Base-by-base conservation (phyloP, 495 filamentous ascomycete species). In the Penicillium goetzii region DNA sequence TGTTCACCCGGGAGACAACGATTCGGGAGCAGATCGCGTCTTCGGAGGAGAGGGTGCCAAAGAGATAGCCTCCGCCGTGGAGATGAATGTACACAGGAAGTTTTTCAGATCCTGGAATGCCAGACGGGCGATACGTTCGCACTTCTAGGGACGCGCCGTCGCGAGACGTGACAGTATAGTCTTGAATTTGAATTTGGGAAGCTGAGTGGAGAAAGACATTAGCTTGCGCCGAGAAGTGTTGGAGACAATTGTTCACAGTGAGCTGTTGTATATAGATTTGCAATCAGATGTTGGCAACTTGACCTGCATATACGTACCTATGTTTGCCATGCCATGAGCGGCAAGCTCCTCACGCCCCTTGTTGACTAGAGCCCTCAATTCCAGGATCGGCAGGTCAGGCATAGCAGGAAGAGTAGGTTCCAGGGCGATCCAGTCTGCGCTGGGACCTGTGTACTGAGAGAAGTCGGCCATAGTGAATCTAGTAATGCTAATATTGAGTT, bases 51-150 rank as follows among this genome's bases (percentile, higher is more conserved):
- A 83, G 67, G 0, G 71, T 76, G 28, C 83, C 83, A 32, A 79
- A 75, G n/a, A 84, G 56, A 40, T 77, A 83, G 1, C 82, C 83
- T 14, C 83, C 82, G 11, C 82, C 82, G 65, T 85, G 82, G 38
- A 80, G 72, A 63, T 84, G 76, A 34, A 85, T 61, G 55, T 81
- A 82, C 19, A 80, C 69, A 0, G 83, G 82, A 9, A 83, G 66
- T 15, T 28, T 61, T 19, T 78, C 47, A 1, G 75, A 69, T 2
- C 47, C 10, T n/a, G 60, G 58, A 0, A 70, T 45, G 4, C 49
- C 60, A 11, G 62, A 36, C 0, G 80, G 78, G 8, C 78, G 79
- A 62, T 84, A 83, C 34, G 60, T 79, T 34, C 82, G 77, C 19
- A 74, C 72, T 60, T 78, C 73, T n/a, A 83, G 64, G 17, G 68